phyloP scores from a whole-genome alignment of 163 green algal species.

The Scenedesmus sp. region DNA sequence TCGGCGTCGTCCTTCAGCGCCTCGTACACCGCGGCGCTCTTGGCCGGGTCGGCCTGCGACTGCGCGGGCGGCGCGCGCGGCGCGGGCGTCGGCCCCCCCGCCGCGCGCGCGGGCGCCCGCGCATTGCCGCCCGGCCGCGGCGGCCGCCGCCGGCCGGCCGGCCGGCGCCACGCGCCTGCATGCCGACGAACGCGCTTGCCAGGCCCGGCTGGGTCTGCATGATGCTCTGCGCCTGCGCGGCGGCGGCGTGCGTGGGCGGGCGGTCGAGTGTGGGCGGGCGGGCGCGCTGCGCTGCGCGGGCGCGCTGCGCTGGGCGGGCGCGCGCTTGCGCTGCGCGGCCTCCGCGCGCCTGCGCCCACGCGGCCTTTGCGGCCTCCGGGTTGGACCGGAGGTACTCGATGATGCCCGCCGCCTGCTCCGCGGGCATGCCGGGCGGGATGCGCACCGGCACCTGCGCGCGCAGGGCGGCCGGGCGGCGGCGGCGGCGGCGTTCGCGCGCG shows the following conservation, averaged over 20 bases:
- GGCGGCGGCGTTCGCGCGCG: too few relatives aligned
- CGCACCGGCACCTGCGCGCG: constrained; percentile 55
- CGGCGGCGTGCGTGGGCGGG: too few relatives aligned
- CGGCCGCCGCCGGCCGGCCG: neutral
- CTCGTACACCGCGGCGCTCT: constrained; percentile 45
- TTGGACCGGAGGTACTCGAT: constrained; percentile 68
- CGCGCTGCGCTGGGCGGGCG: too few relatives aligned
- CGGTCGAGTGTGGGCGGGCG: neutral
- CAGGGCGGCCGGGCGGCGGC: too few relatives aligned
- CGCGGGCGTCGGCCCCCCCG: neutral
- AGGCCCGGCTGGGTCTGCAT: constrained; percentile 32
- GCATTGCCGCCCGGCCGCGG: neutral
- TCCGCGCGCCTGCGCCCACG: constrained; percentile 46
- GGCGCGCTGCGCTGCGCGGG: neutral
- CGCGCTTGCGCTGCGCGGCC: too few relatives aligned
- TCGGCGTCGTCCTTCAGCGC: constrained; percentile 70
- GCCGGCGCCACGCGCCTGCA: constrained; percentile 34
- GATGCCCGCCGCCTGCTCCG: constrained; percentile 49
- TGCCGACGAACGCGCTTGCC: constrained; percentile 50
- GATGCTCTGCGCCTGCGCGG: constrained; percentile 28
- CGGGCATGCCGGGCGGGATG: constrained; percentile 59
- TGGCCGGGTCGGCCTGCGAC: constrained; percentile 1
- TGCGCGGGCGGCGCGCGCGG: too few relatives aligned
- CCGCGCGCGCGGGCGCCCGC: neutral
- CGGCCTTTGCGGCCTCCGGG: constrained; percentile 59